Percentiles rank a stretch among this genome's conserved stretches.
Evolutionary conservation across 768 basidiomycete species (phyloP).

Genomic region (Megacollybia marginata): DNA sequence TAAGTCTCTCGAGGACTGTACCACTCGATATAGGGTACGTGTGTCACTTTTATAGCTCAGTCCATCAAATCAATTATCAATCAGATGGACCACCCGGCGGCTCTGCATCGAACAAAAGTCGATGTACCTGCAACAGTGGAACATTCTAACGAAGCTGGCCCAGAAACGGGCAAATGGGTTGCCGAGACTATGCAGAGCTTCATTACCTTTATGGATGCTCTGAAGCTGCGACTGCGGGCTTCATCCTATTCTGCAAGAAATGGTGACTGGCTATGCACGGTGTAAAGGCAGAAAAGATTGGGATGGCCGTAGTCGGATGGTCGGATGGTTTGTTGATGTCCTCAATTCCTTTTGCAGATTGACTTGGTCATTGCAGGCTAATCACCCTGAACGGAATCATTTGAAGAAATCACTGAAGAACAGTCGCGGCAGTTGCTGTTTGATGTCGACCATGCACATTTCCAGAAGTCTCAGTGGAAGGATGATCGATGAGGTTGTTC

Average conservation of each 20-base stretch:
- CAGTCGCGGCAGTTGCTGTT: constrained; percentile 95
- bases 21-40: constrained; percentile 77
- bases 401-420: constrained; percentile 92
- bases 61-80: no score
- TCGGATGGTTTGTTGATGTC: constrained; percentile 73
- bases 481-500: no score
- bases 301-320: constrained; percentile 92
- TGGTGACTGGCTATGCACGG: constrained; percentile 87
- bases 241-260: constrained; percentile 88
- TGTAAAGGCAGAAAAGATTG: constrained; percentile 95
- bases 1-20: constrained; percentile 81
- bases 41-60: not conserved
- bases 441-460: constrained; percentile 92
- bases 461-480: constrained; percentile 59
- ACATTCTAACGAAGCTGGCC: constrained; percentile 87
- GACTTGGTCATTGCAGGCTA: constrained; percentile 46
- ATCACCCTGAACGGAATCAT: constrained; percentile 95
- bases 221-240: constrained; percentile 89
- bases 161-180: constrained; percentile 94
- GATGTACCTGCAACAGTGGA: constrained; percentile 97
- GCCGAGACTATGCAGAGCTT: constrained; percentile 98
- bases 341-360: not conserved
- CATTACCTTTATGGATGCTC: constrained; percentile 97
- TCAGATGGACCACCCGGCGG: constrained; percentile 91
- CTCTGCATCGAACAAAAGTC: constrained; percentile 81